A percentile compares a stretch with the other conserved stretches of the same genome.
Evolutionary conservation across 768 basidiomycete genomes (phyloP).

Genomic region (Tylopilus rubrobrunneus): DNA sequence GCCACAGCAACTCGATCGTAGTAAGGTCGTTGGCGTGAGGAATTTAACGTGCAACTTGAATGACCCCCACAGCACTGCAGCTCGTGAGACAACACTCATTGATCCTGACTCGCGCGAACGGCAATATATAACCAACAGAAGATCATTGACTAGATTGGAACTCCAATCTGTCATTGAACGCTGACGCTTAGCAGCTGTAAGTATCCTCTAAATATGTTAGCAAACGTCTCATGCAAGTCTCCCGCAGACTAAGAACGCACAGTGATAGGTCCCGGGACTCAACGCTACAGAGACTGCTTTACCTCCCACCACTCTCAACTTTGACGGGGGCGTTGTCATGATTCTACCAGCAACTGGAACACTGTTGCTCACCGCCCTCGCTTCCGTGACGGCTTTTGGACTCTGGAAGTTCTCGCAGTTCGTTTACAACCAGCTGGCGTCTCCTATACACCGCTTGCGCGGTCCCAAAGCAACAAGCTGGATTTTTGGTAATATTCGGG

Average conservation of each 20-base stretch:
- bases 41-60: too few relatives aligned
- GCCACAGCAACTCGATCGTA: too few relatives aligned
- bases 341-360: background rate
- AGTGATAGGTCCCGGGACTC: background rate
- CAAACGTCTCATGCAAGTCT: background rate
- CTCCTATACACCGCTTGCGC: conserved; percentile 23
- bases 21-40: too few relatives aligned
- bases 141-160: too few relatives aligned
- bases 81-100: too few relatives aligned
- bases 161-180: too few relatives aligned
- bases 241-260: background rate
- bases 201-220: too few relatives aligned
- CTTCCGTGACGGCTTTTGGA: background rate
- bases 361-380: background rate
- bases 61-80: too few relatives aligned
- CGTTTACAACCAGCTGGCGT: conserved; percentile 36
- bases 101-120: too few relatives aligned
- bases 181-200: too few relatives aligned
- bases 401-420: conserved; percentile 6
- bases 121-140: too few relatives aligned
- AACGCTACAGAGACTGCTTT: background rate
- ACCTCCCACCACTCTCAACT: background rate
- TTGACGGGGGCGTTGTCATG: background rate
- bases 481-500: conserved; percentile 18
- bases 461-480: conserved; percentile 34